Conservation (phyloP, 2,329 filamentous ascomycete species). For the Sarocladium strictum region DNA sequence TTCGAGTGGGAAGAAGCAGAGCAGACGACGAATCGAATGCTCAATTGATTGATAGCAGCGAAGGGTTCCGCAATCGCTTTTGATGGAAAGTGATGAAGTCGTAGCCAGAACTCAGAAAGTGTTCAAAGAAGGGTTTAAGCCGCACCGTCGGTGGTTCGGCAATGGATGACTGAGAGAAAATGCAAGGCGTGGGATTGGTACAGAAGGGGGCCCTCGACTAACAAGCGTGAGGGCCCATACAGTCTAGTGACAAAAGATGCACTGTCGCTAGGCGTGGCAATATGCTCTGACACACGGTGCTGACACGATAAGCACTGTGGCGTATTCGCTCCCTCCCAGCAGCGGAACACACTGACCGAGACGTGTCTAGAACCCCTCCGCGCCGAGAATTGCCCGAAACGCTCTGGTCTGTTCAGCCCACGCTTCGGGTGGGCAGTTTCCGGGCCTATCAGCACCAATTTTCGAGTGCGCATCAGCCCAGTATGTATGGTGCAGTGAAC, state of each 20-base stretch:
- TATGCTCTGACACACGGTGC: too few relatives aligned
- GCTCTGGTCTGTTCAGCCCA: neutral
- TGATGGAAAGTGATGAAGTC: neutral
- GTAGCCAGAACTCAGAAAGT: neutral
- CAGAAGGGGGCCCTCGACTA: neutral
- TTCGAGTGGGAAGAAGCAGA: neutral
- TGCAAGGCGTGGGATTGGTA: constrained; percentile 4
- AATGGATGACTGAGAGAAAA: constrained; percentile 9
- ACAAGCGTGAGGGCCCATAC: neutral
- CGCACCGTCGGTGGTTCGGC: constrained; percentile 3
- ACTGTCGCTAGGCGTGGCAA: neutral
- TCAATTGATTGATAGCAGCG: neutral
- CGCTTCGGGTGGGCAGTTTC: neutral
- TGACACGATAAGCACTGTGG: neutral
- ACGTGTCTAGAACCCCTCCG: neutral
- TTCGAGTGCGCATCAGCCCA: neutral
- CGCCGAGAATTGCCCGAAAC: constrained; percentile 6
- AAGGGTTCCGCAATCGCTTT: neutral
- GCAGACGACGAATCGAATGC: constrained; percentile 1
- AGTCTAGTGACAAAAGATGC: neutral
- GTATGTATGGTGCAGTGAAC: neutral
- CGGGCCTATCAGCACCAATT: neutral
- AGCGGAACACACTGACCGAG: constrained; percentile 4
- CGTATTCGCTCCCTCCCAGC: neutral
- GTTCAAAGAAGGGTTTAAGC: neutral